Base-by-base conservation (phyloP, 768 basidiomycete genomes). In the Chiua virens region DNA sequence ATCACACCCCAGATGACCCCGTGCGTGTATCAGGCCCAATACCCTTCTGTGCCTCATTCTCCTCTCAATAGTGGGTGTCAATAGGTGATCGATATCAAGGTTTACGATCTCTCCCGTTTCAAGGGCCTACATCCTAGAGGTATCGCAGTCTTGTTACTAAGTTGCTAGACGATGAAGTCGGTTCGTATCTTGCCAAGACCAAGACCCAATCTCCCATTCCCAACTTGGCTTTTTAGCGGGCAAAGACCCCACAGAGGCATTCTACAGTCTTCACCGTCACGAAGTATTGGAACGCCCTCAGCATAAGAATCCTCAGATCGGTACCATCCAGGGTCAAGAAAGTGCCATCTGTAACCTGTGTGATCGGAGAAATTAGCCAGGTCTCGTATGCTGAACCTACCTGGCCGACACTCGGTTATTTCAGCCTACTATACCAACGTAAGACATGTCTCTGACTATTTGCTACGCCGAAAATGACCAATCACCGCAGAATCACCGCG, bases 341-440 rank as follows among this genome's bases (percentile, higher is more conserved):
- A 76, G 76, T 20, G 64, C 74, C 50, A 79, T 92, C 42, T 63
- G 74, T 43, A 65, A 74, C 23, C n/a, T 78, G 74, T n/a, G 66
- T 71, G 17, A 61, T 71, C 6, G 92, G 90, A 14, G 78, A 76
- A 45, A 58, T 89, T 44, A 89, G 87, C 56, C 71, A 73, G 36
- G 86, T 96, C 1, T 93, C 95, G 0, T 96, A 94, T 67, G 91
- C 83, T 0, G 94, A 97, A 64, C 89, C 93, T 5, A 86, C 83
- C 3, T 96, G 92, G 89, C 69, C 93, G 46, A 73, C 77, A 0
- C 63, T 74, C 4, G 87, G 85, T 17, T 93, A 82, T 73, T 75
- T 85, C 62, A 79, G 74, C 42, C 84, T 87, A 87, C 71, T 97
- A 74, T 71, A 82, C 75, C 25, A 83, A 89, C 43, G 79, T 81